Evolutionary conservation across 495 filamentous ascomycete species (phyloP), one percentile per base, ranked within the genome.

Genomic region (Penicillium steckii): DNA sequence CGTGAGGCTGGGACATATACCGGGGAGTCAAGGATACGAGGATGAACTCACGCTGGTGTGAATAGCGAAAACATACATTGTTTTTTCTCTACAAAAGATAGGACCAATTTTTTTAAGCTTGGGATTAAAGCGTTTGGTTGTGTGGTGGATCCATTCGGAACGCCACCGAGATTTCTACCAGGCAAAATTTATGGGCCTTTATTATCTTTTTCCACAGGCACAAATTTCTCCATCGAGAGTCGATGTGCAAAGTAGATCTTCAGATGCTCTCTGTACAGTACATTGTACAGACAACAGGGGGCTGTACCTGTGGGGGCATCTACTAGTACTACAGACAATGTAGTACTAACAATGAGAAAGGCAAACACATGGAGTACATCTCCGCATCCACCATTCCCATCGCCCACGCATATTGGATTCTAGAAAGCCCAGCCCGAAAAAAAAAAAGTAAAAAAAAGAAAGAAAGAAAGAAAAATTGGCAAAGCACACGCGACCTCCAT

Each of bases 401-500:
- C 26, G 26, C 26, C 13, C 33, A 18, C 7, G 33, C 13, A 15
- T 1, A 0, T 37, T 37, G 33, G 33, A 37, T 48, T 47, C 44
- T 33, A 48, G 46, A 50, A 43, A 50, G 17, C 18, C 18, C 15
- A 25, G 12, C 33, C 33, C n/a, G 18, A n/a, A 37, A n/a, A 15
- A 4, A 15, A 15, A 17, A 25, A 18, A n/a, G n/a, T n/a, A 37
- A n/a, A 15, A 4, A 15, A 15, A 17, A 25, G 12, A 37, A n/a
- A 15, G 2, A 15, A 15, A 17, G 18, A 18, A n/a, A n/a, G n/a
- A n/a, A n/a, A n/a, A n/a, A n/a, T n/a, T n/a, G n/a, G 21, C 19
- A 32, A 25, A 44, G 40, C 48, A 44, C 48, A 43, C 48, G 48
- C 33, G 33, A 37, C 33, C 33, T 17, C 33, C 18, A 7, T 7